Evolutionary conservation across 306 rosid genomes (phyloP).

Genomic region (Gynostemma pentaphyllum): DNA sequence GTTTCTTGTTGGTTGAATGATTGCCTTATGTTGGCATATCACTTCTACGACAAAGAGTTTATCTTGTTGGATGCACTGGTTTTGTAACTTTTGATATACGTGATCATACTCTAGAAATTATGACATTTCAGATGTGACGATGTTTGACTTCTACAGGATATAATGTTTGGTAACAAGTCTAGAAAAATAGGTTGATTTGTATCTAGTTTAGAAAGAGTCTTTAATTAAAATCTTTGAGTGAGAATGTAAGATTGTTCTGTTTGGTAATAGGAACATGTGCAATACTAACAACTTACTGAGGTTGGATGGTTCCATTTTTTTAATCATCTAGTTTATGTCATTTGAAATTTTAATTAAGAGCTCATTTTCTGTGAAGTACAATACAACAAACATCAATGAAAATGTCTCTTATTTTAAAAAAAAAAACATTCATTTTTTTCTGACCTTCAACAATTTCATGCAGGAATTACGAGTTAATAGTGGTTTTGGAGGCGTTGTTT

Average conservation of each 20-base stretch:
- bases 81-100: neutral
- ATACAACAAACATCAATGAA: too few species aligned
- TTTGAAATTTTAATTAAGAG: neutral
- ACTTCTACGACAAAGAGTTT: neutral
- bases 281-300: neutral
- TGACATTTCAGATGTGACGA: neutral
- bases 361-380: neutral
- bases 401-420: neutral
- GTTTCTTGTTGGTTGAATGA: neutral
- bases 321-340: neutral
- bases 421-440: neutral
- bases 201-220: neutral
- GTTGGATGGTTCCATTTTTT: neutral
- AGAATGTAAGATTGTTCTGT: neutral
- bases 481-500: slow-evolving; percentile 88
- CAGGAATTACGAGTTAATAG: slow-evolving; percentile 89
- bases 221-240: too few species aligned
- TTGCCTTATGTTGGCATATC: neutral
- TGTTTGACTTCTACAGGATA: neutral
- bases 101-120: neutral
- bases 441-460: slow-evolving; percentile 27
- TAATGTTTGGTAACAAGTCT: neutral
- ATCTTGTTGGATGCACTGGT: neutral
- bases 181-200: neutral
- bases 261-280: neutral